These are phyloP conservation scores for Juglanconis oblonga DNA, from an alignment of 2,329 filamentous ascomycete species.

Conservation along the genomic window DNA sequence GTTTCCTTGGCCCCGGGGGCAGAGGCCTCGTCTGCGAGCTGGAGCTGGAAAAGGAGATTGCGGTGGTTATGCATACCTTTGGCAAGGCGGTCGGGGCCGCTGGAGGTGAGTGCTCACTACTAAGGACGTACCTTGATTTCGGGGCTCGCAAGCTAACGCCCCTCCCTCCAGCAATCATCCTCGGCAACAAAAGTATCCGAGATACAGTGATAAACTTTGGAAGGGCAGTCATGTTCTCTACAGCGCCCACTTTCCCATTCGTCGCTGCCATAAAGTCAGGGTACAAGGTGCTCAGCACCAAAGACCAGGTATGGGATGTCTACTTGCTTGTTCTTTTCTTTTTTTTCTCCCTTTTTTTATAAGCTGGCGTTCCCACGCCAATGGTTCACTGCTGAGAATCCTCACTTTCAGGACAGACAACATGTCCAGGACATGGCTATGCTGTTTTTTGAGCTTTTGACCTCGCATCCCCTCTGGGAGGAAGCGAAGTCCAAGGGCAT, in stretches of 20 bases:
- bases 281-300: constrained; percentile 31
- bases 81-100: constrained; percentile 47
- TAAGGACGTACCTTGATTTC: not conserved
- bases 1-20: constrained; percentile 47
- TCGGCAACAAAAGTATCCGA: constrained; percentile 18
- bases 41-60: constrained; percentile 47
- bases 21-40: constrained; percentile 46
- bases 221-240: constrained; percentile 39
- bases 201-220: constrained; percentile 21
- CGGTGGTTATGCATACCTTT: constrained; percentile 48
- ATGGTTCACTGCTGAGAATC: no score
- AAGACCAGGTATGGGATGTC: constrained; percentile 27
- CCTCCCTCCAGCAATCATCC: constrained; percentile 11
- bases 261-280: constrained; percentile 36
- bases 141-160: not conserved
- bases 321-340: not conserved
- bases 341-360: not conserved
- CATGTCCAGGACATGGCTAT: not conserved
- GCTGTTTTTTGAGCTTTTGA: not conserved
- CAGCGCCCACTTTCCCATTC: constrained; percentile 37
- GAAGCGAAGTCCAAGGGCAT: not conserved
- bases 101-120: constrained; percentile 21
- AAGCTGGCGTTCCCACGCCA: no score
- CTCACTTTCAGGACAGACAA: not conserved
- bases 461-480: not conserved